Evolutionary conservation across 2,329 filamentous ascomycete species (phyloP), one percentile per base, ranked within the genome.

Genomic region (Trichocomaceae sp.): DNA sequence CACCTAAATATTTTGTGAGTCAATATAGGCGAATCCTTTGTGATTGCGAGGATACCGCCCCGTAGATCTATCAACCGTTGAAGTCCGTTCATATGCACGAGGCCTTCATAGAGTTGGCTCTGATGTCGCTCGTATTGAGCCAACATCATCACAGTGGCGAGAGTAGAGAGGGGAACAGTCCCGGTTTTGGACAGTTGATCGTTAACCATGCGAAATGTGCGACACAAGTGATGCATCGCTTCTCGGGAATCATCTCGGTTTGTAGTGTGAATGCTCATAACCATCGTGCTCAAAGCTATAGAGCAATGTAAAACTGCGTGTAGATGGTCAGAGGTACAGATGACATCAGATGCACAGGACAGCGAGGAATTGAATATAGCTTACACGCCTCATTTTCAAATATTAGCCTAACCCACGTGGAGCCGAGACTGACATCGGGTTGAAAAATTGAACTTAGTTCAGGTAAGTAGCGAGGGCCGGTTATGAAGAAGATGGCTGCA

Each of bases 81-180:
- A 29, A 58, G 45, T 15, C 56, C 56, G 35, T 52, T 47, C 10
- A 55, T 23, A 56, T 58, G 56, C 5, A 58, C 39, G 22, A 56
- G 33, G 9, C 52, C 48, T 22, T 48, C 22, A 20, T 47, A 48
- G 29, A 49, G 20, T 29, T 52, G 48, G n/a, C 39, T 52, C 20
- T 55, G 41, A 41, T 58, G 56, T 1, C 56, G 48, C 15, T 58
- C 56, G 20, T 58, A 58, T 49, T 58, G 52, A 17, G 52, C 35
- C 13, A 58, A 19, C 52, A 58, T 58, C 45, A 58, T n/a, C 5
- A 58, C 44, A 8, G 46, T 54, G 3, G 56, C 56, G n/a, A 58
- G 50, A 2, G 48, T 58, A 19, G 52, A 35, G 45, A 42, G 19
- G 9, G 56, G 22, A 29, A 48, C 39, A 37, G 19, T 6, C 6